phyloP scores from a whole-genome alignment of 2,329 filamentous ascomycete genomes.

The Penicillium oxalicum region DNA sequence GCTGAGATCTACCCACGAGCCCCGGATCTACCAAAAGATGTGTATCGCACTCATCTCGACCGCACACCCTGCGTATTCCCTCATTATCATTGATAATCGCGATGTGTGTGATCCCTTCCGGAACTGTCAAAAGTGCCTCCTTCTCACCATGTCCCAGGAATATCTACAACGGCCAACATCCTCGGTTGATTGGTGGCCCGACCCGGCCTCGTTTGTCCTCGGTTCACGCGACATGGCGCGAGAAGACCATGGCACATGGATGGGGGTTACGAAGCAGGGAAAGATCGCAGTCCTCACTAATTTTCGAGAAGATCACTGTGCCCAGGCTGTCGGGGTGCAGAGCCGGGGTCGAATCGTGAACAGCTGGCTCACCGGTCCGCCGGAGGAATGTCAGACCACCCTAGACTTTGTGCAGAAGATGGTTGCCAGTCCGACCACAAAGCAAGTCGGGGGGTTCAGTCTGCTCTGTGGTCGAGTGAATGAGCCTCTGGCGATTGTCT shows the following conservation, averaged over 20 bases:
- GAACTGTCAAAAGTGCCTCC: too few relatives aligned
- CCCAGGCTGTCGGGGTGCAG: constrained; percentile 41
- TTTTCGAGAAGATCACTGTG: constrained; percentile 51
- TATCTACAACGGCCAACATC: constrained; percentile 57
- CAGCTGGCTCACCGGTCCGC: constrained; percentile 49
- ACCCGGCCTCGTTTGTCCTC: constrained; percentile 50
- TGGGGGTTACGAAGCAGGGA: constrained; percentile 56
- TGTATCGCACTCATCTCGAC: constrained; percentile 74
- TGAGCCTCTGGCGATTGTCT: constrained; percentile 54
- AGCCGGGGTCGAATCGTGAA: constrained; percentile 57
- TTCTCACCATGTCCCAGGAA: constrained; percentile 43
- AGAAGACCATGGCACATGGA: constrained; percentile 57
- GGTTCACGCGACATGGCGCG: constrained; percentile 59
- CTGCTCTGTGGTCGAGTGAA: constrained; percentile 53
- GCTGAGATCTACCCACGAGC: constrained; percentile 31
- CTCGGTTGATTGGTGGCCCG: constrained; percentile 54
- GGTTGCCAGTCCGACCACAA: constrained; percentile 49
- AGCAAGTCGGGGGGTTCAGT: constrained; percentile 58
- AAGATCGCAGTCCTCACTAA: constrained; percentile 60
- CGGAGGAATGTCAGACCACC: constrained; percentile 37
- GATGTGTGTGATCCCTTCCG: constrained; percentile 46
- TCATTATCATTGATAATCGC: constrained; percentile 72
- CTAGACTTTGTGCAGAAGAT: constrained; percentile 50
- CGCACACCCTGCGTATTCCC: constrained; percentile 65
- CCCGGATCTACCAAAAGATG: constrained; percentile 53